phyloP scores from a whole-genome alignment of 2,329 filamentous ascomycete species.

The Dactylellina haptotyla region DNA sequence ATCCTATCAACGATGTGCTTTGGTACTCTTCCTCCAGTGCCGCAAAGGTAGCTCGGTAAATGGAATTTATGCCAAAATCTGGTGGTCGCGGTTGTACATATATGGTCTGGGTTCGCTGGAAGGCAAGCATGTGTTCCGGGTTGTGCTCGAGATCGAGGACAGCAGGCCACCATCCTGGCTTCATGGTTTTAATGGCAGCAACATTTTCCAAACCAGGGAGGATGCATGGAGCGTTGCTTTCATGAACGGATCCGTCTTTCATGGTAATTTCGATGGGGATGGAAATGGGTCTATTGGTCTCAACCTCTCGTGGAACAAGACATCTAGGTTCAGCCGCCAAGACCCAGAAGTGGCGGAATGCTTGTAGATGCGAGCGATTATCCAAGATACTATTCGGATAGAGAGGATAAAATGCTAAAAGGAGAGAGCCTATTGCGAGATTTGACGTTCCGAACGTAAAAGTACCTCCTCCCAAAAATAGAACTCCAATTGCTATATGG shows the following conservation, averaged over 20 bases:
- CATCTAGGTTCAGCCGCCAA: conserved; percentile 90
- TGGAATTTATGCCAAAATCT: conserved; percentile 70
- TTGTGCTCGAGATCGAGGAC: conserved; percentile 77
- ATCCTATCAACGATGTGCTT: conserved; percentile 63
- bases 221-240: conserved; percentile 67
- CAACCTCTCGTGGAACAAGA: conserved; percentile 84
- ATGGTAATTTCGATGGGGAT: conserved; percentile 76
- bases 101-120: conserved; percentile 76
- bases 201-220: conserved; percentile 74
- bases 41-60: conserved; percentile 79
- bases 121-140: conserved; percentile 71
- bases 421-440: conserved; percentile 82
- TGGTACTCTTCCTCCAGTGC: conserved; percentile 73
- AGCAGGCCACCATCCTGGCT: conserved; percentile 81
- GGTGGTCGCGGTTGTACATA: conserved; percentile 77
- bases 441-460: conserved; percentile 91
- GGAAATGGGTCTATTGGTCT: conserved; percentile 81
- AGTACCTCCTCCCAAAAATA: conserved; percentile 92
- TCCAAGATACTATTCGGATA: conserved; percentile 91
- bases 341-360: conserved; percentile 97
- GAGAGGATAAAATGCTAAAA: conserved; percentile 92
- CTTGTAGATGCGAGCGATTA: conserved; percentile 93
- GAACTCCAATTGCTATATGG: conserved; percentile 87
- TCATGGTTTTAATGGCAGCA: conserved; percentile 70
- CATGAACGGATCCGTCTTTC: conserved; percentile 63